Evolutionary conservation across 345 rosid genomes (phyloP).

Genomic region (Ceriops zippeliana): DNA sequence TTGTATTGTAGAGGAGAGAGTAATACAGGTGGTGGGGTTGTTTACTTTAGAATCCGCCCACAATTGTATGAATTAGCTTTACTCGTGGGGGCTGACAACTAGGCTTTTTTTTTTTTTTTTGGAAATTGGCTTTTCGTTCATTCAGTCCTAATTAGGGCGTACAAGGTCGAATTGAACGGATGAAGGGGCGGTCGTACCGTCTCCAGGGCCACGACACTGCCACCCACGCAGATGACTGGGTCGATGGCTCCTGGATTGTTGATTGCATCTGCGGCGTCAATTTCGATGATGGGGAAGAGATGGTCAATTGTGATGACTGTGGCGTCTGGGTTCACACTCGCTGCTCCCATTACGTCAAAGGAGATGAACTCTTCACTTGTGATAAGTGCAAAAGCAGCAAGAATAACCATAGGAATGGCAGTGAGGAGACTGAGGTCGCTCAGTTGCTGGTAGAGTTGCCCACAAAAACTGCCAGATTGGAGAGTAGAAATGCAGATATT

Average conservation of each 20-base stretch:
- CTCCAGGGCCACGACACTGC: conserved; percentile 42
- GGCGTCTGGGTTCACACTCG: conserved; percentile 99
- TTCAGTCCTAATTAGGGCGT: too few relatives aligned
- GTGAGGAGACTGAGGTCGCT: conserved; percentile 91
- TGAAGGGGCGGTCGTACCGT: conserved; percentile 62
- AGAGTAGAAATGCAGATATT: conserved; percentile 48
- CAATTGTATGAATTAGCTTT: too few relatives aligned
- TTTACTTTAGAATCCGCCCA: too few relatives aligned
- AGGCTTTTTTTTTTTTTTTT: too few relatives aligned
- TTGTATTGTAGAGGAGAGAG: too few relatives aligned
- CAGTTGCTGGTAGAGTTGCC: conserved; percentile 86
- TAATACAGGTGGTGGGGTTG: too few relatives aligned
- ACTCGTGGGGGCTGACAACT: too few relatives aligned
- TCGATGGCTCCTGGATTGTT: conserved; percentile 89
- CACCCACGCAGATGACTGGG: conserved; percentile 76
- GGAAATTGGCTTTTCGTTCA: too few relatives aligned
- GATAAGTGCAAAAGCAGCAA: conserved; percentile 66
- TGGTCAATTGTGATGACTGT: conserved; percentile 97
- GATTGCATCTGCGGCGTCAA: conserved; percentile 92
- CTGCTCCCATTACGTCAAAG: conserved; percentile 79
- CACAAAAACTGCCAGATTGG: conserved; percentile 67
- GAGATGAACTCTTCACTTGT: conserved; percentile 78
- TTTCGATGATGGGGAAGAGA: conserved; percentile 95
- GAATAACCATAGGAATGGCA: conserved; percentile 34
- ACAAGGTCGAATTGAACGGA: too few relatives aligned